Conservation (phyloP, 768 basidiomycete species). For the Lepiota brunneoincarnata region DNA sequence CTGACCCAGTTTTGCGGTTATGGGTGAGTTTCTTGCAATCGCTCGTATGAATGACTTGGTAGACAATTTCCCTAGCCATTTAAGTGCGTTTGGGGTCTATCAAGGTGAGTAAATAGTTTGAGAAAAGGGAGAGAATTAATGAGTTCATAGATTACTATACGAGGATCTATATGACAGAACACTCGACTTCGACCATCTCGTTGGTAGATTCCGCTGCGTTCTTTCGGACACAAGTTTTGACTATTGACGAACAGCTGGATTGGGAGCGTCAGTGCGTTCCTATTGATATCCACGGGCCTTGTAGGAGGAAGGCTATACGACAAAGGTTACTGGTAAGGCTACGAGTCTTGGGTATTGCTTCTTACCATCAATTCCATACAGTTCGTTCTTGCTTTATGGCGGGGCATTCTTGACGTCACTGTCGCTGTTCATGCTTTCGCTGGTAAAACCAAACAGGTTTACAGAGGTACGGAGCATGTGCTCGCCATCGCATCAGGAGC, state of each 20-base stretch:
- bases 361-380: conserved; percentile 5
- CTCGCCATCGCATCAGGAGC: neutral
- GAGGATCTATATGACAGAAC: conserved; percentile 31
- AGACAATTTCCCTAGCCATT: conserved; percentile 23
- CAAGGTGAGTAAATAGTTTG: conserved; percentile 27
- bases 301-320: conserved; percentile 43
- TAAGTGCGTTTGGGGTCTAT: conserved; percentile 40
- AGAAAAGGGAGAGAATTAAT: neutral
- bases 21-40: conserved; percentile 20
- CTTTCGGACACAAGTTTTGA: neutral
- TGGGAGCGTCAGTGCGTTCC: conserved; percentile 40
- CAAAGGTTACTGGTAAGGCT: conserved; percentile 44
- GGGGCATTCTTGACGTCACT: conserved; percentile 34
- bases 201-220: conserved; percentile 15
- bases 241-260: conserved; percentile 14
- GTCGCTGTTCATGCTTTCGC: conserved; percentile 44
- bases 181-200: conserved; percentile 38
- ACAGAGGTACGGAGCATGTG: conserved; percentile 33
- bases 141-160: conserved; percentile 33
- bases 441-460: conserved; percentile 37
- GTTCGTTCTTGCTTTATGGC: conserved; percentile 28
- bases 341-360: neutral
- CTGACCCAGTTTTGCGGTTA: conserved; percentile 36
- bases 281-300: conserved; percentile 39
- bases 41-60: neutral